Percentiles rank a stretch among this genome's conserved stretches.
These are phyloP conservation scores for Penicillium crystallinum DNA, from an alignment of 495 filamentous ascomycete genomes.

Conservation along the genomic window DNA sequence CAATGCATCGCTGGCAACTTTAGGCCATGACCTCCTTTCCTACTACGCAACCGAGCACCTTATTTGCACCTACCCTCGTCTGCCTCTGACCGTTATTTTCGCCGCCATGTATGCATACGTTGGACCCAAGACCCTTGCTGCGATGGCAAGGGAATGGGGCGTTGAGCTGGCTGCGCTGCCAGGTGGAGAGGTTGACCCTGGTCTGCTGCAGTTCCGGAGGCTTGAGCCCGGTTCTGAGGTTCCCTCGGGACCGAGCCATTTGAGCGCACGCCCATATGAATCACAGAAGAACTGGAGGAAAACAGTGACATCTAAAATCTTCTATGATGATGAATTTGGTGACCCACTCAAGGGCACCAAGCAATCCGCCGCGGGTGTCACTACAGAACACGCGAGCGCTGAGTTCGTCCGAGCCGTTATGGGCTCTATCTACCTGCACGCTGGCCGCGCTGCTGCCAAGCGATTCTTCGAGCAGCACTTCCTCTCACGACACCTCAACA, in stretches of 20 bases:
- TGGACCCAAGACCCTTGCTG: constrained; percentile 62
- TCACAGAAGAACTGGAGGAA: constrained; percentile 57
- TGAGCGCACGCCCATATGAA: constrained; percentile 35
- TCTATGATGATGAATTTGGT: constrained; percentile 79
- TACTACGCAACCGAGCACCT: constrained; percentile 86
- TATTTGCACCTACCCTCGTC: constrained; percentile 78
- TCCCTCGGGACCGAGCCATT: constrained; percentile 9
- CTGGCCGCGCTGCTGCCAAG: constrained; percentile 62
- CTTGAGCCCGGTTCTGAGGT: constrained; percentile 52
- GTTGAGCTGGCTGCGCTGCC: constrained; percentile 77
- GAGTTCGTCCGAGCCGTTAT: constrained; percentile 74
- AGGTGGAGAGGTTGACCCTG: constrained; percentile 87
- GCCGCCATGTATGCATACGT: constrained; percentile 78
- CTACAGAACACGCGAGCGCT: constrained; percentile 48
- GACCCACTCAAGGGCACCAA: constrained; percentile 40
- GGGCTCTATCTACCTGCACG: constrained; percentile 80
- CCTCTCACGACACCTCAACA: constrained; percentile 69
- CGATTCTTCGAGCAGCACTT: constrained; percentile 79
- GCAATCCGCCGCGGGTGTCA: constrained; percentile 27
- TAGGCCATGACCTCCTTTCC: constrained; percentile 76
- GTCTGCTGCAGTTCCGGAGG: constrained; percentile 75
- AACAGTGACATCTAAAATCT: constrained; percentile 62
- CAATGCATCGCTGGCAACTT: constrained; percentile 71
- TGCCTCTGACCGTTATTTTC: constrained; percentile 77
- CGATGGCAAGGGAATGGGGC: constrained; percentile 80